Percentiles rank a stretch among this genome's conserved stretches.
phyloP scores from a whole-genome alignment of 495 filamentous ascomycete genomes.

The Hypomontagnella submonticulosa region DNA sequence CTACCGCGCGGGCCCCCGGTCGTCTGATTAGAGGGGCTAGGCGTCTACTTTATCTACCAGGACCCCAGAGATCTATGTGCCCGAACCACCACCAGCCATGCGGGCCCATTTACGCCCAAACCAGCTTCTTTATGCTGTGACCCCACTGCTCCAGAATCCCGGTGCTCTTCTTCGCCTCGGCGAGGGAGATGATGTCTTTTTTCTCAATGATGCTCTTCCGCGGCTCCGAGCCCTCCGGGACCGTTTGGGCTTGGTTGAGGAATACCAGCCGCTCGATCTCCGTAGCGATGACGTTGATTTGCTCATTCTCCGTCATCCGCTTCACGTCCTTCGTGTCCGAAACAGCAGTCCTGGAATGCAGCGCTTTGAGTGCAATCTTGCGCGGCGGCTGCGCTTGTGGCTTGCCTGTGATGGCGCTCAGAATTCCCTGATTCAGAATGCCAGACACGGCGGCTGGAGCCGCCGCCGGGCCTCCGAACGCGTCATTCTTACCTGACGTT shows the following conservation, averaged over 20 bases:
- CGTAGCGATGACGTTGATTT: conserved; percentile 75
- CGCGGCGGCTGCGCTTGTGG: conserved; percentile 42
- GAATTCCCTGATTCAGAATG: conserved; percentile 38
- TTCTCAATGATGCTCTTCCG: conserved; percentile 66
- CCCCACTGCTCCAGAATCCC: conserved; percentile 85
- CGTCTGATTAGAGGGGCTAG: conserved; percentile 16
- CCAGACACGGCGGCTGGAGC: conserved; percentile 23
- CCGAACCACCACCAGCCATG: neutral
- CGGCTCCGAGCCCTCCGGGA: conserved; percentile 48
- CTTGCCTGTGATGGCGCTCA: conserved; percentile 41
- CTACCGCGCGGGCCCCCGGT: conserved; percentile 57
- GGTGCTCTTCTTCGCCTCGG: conserved; percentile 88
- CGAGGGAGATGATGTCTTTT: conserved; percentile 80
- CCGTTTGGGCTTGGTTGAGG: conserved; percentile 52
- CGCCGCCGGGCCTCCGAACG: conserved; percentile 22
- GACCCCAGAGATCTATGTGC: conserved; percentile 11
- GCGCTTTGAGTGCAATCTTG: conserved; percentile 68
- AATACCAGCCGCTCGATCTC: conserved; percentile 63
- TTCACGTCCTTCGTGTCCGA: conserved; percentile 55
- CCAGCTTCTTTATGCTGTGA: conserved; percentile 88
- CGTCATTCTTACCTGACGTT: conserved; percentile 33
- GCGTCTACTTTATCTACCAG: neutral
- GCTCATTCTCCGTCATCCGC: conserved; percentile 72
- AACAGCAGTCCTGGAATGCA: conserved; percentile 64
- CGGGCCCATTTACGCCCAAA: conserved; percentile 73